A percentile compares a stretch with the other conserved stretches of the same genome.
Conservation (phyloP, 805 yeast genomes). For the Suhomyces pyralidae region DNA sequence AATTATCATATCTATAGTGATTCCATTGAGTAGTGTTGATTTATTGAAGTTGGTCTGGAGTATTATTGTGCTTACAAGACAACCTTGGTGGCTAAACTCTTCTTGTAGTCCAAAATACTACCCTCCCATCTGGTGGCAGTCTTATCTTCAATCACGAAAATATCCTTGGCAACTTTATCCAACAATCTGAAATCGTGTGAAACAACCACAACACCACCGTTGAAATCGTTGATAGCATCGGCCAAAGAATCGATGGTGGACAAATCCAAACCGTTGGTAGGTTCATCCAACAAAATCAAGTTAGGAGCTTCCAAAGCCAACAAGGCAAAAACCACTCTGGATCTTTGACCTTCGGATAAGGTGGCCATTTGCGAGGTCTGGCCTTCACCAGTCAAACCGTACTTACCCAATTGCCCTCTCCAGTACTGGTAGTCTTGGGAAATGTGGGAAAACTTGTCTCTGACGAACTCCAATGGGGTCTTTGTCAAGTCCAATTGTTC, state of each 20-base stretch:
- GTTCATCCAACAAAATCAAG: constrained; percentile 94
- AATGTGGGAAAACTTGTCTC: constrained; percentile 83
- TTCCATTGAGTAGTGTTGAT: too few relatives aligned
- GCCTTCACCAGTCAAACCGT: constrained; percentile 97
- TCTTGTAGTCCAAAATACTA: constrained; percentile 85
- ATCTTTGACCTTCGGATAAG: constrained; percentile 97
- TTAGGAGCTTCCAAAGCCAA: constrained; percentile 95
- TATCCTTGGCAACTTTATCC: constrained; percentile 96
- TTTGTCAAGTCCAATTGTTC: constrained; percentile 96
- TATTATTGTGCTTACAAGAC: too few relatives aligned
- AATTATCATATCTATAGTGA: too few relatives aligned
- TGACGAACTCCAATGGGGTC: constrained; percentile 93
- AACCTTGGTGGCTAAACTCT: constrained; percentile 87
- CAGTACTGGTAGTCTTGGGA: constrained; percentile 98
- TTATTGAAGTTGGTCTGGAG: too few relatives aligned
- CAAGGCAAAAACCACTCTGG: constrained; percentile 96
- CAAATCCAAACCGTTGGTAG: constrained; percentile 98
- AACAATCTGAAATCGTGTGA: constrained; percentile 98
- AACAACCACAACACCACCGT: constrained; percentile 98
- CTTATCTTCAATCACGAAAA: constrained; percentile 92
- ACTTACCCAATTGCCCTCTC: constrained; percentile 97
- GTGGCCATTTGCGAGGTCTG: constrained; percentile 99
- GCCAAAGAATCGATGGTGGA: constrained; percentile 98
- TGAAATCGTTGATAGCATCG: constrained; percentile 88
- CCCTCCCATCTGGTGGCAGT: constrained; percentile 98